Percentiles rank a stretch among this genome's conserved stretches.
Conservation (phyloP, 2,329 filamentous ascomycete genomes). For the Mollisiaceae sp. region DNA sequence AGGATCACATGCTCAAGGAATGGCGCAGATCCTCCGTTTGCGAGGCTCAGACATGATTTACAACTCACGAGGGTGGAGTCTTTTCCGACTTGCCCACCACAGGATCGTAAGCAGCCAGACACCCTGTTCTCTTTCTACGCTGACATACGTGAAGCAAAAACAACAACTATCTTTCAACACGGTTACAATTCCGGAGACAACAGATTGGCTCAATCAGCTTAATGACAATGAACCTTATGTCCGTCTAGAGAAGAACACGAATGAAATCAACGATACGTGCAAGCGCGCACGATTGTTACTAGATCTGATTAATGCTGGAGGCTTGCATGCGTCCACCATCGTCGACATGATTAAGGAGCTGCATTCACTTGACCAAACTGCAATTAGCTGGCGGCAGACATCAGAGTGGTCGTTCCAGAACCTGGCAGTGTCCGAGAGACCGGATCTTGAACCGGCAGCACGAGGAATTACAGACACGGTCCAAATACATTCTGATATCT, state of each 20-base stretch:
- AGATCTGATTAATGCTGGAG: constrained; percentile 15
- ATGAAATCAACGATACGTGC: constrained; percentile 41
- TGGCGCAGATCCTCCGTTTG: constrained; percentile 48
- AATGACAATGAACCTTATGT: constrained; percentile 40
- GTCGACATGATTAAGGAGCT: constrained; percentile 41
- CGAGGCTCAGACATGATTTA: constrained; percentile 45
- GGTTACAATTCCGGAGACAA: constrained; percentile 40
- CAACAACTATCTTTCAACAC: constrained; percentile 44
- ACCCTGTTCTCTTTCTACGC: constrained; percentile 7
- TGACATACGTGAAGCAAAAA: constrained; percentile 41
- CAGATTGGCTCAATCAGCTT: constrained; percentile 41
- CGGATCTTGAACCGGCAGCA: not conserved
- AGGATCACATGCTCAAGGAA: constrained; percentile 47
- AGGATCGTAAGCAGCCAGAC: constrained; percentile 36
- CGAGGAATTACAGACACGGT: constrained; percentile 33
- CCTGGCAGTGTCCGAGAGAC: constrained; percentile 22
- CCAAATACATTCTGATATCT: constrained; percentile 46
- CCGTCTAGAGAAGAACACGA: constrained; percentile 40
- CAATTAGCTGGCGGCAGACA: constrained; percentile 41
- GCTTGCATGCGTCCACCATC: not conserved
- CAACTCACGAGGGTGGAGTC: constrained; percentile 46
- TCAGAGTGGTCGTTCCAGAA: constrained; percentile 45
- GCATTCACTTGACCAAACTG: constrained; percentile 41
- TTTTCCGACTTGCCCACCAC: constrained; percentile 49
- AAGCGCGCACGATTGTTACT: constrained; percentile 42